These are phyloP conservation scores for Podospora conica DNA, from an alignment of 495 filamentous ascomycete genomes.

Conservation along the genomic window DNA sequence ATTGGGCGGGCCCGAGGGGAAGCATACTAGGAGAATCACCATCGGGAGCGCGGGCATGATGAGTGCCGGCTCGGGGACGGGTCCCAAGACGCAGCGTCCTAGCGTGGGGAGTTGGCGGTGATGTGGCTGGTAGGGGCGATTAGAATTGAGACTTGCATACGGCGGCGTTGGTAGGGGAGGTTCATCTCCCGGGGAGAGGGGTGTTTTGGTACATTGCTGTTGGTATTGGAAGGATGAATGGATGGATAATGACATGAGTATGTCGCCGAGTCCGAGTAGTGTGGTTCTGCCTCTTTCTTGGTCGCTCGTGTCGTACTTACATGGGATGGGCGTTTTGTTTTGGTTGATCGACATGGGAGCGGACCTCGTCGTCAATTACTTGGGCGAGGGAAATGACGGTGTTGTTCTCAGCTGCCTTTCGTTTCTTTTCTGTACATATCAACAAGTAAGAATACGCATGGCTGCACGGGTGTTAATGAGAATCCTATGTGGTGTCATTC, in stretches of 20 bases:
- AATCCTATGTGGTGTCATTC: background rate
- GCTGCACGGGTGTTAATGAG: background rate
- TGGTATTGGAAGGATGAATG: background rate
- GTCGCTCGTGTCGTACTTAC: background rate
- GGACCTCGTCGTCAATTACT: background rate
- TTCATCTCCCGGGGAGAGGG: background rate
- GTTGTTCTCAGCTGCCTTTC: background rate
- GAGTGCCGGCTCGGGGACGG: background rate
- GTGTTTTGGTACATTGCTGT: background rate
- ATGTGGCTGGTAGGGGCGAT: background rate
- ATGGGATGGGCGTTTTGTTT: background rate
- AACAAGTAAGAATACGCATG: background rate
- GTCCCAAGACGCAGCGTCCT: background rate
- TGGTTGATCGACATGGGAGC: background rate
- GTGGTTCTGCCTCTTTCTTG: background rate
- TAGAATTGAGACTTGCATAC: background rate
- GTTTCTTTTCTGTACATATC: background rate
- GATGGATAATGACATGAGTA: background rate
- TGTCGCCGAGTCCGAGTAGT: background rate
- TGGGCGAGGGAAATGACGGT: background rate
- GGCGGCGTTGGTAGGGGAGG: background rate
- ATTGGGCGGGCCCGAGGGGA: constrained; percentile 3
- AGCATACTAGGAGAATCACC: constrained; percentile 27
- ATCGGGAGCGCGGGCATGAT: constrained; percentile 18
- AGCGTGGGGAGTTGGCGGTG: background rate